Evolutionary conservation across 1,139 yeast species (phyloP).

Genomic region (Yamadazyma atlantica): DNA sequence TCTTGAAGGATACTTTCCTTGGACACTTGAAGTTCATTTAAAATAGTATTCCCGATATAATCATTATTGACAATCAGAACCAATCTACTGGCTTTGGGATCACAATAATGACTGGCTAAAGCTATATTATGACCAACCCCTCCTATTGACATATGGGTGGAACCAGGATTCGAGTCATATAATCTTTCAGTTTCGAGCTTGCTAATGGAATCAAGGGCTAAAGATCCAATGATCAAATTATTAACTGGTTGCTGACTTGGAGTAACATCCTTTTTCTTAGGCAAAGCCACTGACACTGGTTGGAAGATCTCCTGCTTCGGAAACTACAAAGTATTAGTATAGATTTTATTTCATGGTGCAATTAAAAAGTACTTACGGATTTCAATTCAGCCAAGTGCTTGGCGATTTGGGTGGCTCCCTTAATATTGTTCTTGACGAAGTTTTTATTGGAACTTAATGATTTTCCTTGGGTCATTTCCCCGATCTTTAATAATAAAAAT

Average conservation of each 20-base stretch:
- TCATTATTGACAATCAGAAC: constrained; percentile 65
- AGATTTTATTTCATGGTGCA: neutral
- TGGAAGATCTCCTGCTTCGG: neutral
- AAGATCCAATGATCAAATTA: constrained; percentile 64
- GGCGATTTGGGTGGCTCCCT: constrained; percentile 68
- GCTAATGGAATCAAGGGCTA: constrained; percentile 74
- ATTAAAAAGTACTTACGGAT: constrained; percentile 16
- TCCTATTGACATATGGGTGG: constrained; percentile 58
- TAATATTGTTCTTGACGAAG: constrained; percentile 78
- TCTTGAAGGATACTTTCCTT: constrained; percentile 36
- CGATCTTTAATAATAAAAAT: constrained; percentile 63
- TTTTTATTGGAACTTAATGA: constrained; percentile 71
- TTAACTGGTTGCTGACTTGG: constrained; percentile 10
- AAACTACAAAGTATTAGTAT: constrained; percentile 9
- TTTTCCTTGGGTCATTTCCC: constrained; percentile 63
- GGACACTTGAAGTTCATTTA: constrained; percentile 34
- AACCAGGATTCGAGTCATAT: constrained; percentile 76
- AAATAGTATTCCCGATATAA: constrained; percentile 46
- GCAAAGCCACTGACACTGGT: neutral
- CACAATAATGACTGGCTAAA: constrained; percentile 43
- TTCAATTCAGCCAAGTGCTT: constrained; percentile 44
- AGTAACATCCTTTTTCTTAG: neutral
- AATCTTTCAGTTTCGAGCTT: constrained; percentile 32
- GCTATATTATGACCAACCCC: constrained; percentile 86
- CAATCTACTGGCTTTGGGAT: constrained; percentile 34